These are phyloP conservation scores for Eutypa lata DNA, from an alignment of 2,329 filamentous ascomycete species.

Conservation along the genomic window DNA sequence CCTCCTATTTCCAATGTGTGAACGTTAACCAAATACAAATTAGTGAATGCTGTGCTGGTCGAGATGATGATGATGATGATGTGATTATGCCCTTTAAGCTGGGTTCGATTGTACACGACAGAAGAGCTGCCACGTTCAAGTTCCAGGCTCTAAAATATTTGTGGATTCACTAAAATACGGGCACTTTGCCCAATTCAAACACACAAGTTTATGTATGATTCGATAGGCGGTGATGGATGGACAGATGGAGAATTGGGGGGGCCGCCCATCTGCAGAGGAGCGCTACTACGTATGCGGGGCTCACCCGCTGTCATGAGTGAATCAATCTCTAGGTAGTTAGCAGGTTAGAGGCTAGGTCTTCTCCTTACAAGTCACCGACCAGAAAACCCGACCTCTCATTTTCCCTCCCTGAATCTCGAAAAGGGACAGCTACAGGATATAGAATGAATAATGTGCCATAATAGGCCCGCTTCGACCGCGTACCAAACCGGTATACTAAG, in stretches of 20 bases:
- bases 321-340: no score
- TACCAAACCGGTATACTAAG: constrained; percentile 1
- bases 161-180: neutral
- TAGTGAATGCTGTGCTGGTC: no score
- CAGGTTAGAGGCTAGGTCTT: no score
- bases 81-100: no score
- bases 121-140: neutral
- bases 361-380: neutral
- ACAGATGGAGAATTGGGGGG: neutral
- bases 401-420: neutral
- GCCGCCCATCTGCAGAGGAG: neutral
- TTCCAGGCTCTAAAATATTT: neutral
- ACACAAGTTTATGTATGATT: neutral
- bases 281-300: neutral
- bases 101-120: neutral
- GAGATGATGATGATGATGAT: no score
- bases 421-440: no score
- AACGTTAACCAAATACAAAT: no score
- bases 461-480: neutral
- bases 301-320: neutral
- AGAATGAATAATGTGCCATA: neutral
- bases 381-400: neutral
- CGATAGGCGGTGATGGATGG: neutral
- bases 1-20: no score
- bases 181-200: neutral